Conservation (phyloP, 2,329 filamentous ascomycete genomes). For the Calycina marina region DNA sequence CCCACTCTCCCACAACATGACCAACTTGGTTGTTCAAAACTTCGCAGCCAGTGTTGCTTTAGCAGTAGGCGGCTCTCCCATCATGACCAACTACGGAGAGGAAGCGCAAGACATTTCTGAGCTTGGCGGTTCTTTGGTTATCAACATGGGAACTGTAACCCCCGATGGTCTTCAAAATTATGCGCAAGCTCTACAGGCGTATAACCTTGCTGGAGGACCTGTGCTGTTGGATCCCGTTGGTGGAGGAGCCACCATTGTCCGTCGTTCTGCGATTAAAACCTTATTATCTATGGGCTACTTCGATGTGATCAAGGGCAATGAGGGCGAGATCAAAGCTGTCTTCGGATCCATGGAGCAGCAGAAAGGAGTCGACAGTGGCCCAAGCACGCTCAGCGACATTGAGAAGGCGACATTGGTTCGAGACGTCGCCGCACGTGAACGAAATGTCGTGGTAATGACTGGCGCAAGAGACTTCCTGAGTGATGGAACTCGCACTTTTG, state of each 20-base stretch:
- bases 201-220: slow-evolving; percentile 63
- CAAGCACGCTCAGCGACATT: slow-evolving; percentile 33
- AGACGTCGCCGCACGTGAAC: slow-evolving; percentile 50
- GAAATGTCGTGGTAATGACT: slow-evolving; percentile 69
- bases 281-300: slow-evolving; percentile 66
- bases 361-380: slow-evolving; percentile 69
- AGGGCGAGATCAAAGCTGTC: slow-evolving; percentile 69
- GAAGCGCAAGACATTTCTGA: slow-evolving; percentile 71
- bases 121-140: slow-evolving; percentile 63
- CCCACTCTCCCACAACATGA: slow-evolving; percentile 91
- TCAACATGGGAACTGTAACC: slow-evolving; percentile 92
- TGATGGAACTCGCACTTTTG: slow-evolving; percentile 53
- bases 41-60: slow-evolving; percentile 86
- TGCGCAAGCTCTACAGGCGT: slow-evolving; percentile 58
- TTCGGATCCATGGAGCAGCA: slow-evolving; percentile 48
- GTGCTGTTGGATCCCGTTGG: slow-evolving; percentile 84
- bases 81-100: slow-evolving; percentile 80
- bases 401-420: slow-evolving; percentile 50
- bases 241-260: slow-evolving; percentile 65
- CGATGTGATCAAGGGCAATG: slow-evolving; percentile 86
- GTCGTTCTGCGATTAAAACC: slow-evolving; percentile 53
- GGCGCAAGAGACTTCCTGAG: slow-evolving; percentile 64
- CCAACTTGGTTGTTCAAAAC: slow-evolving; percentile 90
- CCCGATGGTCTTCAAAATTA: slow-evolving; percentile 61
- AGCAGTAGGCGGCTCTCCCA: slow-evolving; percentile 72